Percentiles rank a stretch among this genome's conserved stretches.
phyloP scores from a whole-genome alignment of 768 basidiomycete genomes.

The Hebeloma cylindrosporum region DNA sequence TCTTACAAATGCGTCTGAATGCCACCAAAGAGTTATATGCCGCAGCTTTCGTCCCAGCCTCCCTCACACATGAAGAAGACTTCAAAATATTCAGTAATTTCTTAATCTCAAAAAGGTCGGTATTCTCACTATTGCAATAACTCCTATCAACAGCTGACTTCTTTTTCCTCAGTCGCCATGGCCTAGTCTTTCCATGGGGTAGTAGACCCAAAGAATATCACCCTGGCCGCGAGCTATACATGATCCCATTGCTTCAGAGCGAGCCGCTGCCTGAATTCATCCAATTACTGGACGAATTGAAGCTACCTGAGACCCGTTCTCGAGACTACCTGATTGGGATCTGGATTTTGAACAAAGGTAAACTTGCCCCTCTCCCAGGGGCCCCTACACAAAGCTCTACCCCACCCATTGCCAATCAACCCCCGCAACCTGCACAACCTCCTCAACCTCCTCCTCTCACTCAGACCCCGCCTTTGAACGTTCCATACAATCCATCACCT shows the following conservation, averaged over 20 bases:
- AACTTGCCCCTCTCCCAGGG: constrained; percentile 51
- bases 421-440: constrained; percentile 14
- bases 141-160: constrained; percentile 6
- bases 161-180: constrained; percentile 73
- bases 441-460: constrained; percentile 6
- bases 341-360: constrained; percentile 84
- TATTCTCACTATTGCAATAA: constrained; percentile 2
- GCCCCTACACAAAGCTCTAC: constrained; percentile 21
- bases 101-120: constrained; percentile 68
- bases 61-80: constrained; percentile 43
- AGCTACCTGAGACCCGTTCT: constrained; percentile 62
- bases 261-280: constrained; percentile 81
- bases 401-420: constrained; percentile 20
- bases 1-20: constrained; percentile 77
- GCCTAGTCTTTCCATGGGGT: constrained; percentile 86
- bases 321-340: constrained; percentile 74
- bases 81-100: constrained; percentile 66
- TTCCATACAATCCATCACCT: neutral
- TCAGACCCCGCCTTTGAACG: constrained; percentile 6
- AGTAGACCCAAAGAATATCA: constrained; percentile 66
- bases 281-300: constrained; percentile 76
- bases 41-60: constrained; percentile 64
- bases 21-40: constrained; percentile 77
- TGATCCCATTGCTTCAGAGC: constrained; percentile 69
- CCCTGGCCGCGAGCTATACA: constrained; percentile 84